phyloP scores from a whole-genome alignment of 2,329 filamentous ascomycete species.

The Sphaerostilbella broomeana region DNA sequence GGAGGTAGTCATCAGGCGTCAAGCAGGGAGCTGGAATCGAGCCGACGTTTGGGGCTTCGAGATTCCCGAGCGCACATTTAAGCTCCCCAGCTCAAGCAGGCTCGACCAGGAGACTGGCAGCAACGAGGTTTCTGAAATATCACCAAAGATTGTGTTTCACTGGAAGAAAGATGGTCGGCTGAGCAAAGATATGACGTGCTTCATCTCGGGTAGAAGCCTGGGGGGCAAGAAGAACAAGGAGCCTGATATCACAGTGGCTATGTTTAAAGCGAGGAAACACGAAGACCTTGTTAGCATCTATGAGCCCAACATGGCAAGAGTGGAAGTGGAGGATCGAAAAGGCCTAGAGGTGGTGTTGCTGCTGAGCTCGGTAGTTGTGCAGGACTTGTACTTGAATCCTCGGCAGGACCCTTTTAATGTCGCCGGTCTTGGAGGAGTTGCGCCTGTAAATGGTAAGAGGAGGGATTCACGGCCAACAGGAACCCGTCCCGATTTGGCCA shows the following conservation, averaged over 20 bases:
- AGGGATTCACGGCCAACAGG: slow-evolving; percentile 36
- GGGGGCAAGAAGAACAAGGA: slow-evolving; percentile 79
- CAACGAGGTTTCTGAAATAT: slow-evolving; percentile 37
- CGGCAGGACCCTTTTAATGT: slow-evolving; percentile 76
- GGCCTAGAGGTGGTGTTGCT: slow-evolving; percentile 79
- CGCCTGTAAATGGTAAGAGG: slow-evolving; percentile 15
- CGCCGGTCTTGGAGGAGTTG: slow-evolving; percentile 32
- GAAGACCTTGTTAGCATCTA: slow-evolving; percentile 73
- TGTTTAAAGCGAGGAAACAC: slow-evolving; percentile 65
- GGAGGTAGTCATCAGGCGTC: slow-evolving; percentile 62
- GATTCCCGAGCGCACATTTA: slow-evolving; percentile 80
- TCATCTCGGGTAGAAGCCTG: slow-evolving; percentile 70
- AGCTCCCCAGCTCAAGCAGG: slow-evolving; percentile 67
- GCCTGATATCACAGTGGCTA: slow-evolving; percentile 88
- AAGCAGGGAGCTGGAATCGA: slow-evolving; percentile 72
- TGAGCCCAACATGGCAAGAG: slow-evolving; percentile 82
- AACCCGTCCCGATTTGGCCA: slow-evolving; percentile 17
- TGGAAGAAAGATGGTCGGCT: slow-evolving; percentile 87
- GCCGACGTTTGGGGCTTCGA: slow-evolving; percentile 86
- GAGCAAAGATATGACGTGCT: slow-evolving; percentile 83
- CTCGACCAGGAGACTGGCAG: slow-evolving; percentile 63
- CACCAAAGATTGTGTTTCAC: slow-evolving; percentile 73
- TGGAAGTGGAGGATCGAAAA: slow-evolving; percentile 91
- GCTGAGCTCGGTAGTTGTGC: slow-evolving; percentile 56
- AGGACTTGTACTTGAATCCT: slow-evolving; percentile 58